Base-by-base conservation (phyloP, 768 basidiomycete genomes). In the Naganishia onofrii region DNA sequence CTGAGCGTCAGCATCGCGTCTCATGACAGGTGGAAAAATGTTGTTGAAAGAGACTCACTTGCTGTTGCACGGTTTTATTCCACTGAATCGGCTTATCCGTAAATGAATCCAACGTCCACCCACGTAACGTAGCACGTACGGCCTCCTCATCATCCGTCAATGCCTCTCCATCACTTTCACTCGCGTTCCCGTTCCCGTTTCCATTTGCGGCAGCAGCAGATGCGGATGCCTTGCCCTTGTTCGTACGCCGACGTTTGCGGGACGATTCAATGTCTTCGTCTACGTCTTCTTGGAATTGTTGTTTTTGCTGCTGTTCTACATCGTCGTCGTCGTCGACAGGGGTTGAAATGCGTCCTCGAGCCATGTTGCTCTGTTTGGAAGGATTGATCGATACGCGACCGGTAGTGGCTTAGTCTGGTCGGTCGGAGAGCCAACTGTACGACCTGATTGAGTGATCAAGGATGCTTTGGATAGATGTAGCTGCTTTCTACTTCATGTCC, bases 281-380 rank as follows among this genome's bases (percentile, higher is more conserved):
- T 26, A n/a, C 60, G 2, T 44, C 48, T 26, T 51, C 48, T 12
- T 51, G 21, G 3, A 2, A 31, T 28, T 44, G 60, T 17, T 63
- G 36, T 4, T 63, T 38, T 4, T 63, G 34, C 9, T 42, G n/a
- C 12, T n/a, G n/a, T n/a, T n/a, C n/a, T n/a, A n/a, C n/a, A n/a
- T n/a, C 60, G 13, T 63, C 60, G 2, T 58, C 57, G 23, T 63
- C 60, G n/a, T 63, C 60, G n/a, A n/a, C 60, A n/a, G 60, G 60
- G 17, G 60, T 42, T 26, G 60, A 1, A 17, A 44, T 63, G 12
- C 60, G 60, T 46, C 60, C 42, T n/a, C 60, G 60, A 17, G 60
- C 36, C 60, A 63, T 63, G 36, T 28, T 46, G 23, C 31, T 21
- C 44, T 15, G 57, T 34, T 32, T 21, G 17, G 31, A 21, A 34